Percentiles rank a stretch among this genome's conserved stretches.
Evolutionary conservation across 345 rosid genomes (phyloP).

Genomic region (Brassica nigra): DNA sequence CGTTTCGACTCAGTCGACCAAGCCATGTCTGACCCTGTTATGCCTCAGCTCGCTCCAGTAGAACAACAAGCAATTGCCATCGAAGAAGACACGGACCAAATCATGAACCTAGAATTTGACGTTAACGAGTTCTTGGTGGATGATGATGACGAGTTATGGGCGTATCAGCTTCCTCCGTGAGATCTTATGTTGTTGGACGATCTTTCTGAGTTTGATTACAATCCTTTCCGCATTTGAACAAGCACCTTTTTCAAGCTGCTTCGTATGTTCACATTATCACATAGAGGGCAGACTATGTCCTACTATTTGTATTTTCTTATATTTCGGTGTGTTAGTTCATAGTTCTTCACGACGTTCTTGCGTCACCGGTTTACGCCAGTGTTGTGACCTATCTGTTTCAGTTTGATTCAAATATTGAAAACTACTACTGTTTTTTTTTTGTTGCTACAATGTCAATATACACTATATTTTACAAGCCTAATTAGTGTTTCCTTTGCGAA

Average conservation of each 20-base stretch:
- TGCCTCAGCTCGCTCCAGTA: background rate
- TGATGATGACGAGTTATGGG: background rate
- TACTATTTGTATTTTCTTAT: background rate
- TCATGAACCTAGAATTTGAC: constrained; percentile 18
- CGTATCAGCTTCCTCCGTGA: background rate
- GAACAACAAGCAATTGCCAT: background rate
- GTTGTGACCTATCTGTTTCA: background rate
- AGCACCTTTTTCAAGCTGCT: background rate
- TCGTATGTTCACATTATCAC: background rate
- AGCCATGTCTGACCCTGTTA: background rate
- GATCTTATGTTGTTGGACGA: background rate
- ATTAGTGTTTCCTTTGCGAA: too few species aligned
- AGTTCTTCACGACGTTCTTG: background rate
- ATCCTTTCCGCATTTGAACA: background rate
- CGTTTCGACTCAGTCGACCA: background rate
- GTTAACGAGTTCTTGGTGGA: background rate
- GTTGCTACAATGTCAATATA: background rate
- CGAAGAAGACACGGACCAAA: background rate
- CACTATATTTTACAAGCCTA: too few species aligned
- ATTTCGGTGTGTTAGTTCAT: background rate
- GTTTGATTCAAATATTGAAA: background rate
- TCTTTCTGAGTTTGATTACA: background rate
- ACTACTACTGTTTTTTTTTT: background rate
- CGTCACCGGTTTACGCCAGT: background rate
- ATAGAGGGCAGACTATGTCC: background rate